Conservation (phyloP, 805 yeast genomes). For the Candida chilensis region DNA sequence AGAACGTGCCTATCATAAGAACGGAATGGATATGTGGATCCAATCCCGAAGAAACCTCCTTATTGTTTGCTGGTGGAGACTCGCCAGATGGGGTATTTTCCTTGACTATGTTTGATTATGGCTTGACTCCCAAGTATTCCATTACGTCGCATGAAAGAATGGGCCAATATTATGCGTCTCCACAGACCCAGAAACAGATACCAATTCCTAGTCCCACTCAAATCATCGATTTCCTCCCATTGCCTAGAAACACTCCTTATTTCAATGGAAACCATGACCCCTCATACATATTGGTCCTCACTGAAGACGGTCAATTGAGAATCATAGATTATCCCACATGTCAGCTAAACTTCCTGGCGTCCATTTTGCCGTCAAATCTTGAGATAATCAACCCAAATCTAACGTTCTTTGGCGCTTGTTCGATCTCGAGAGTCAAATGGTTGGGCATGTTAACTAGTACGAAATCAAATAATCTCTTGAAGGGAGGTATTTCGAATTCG, state of each 20-base stretch:
- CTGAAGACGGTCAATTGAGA: slow-evolving; percentile 59
- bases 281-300: slow-evolving; percentile 42
- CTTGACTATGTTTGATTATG: slow-evolving; percentile 61
- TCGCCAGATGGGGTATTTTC: slow-evolving; percentile 30
- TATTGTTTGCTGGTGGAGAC: slow-evolving; percentile 66
- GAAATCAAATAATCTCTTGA: slow-evolving; percentile 36
- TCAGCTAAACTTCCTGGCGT: slow-evolving; percentile 36
- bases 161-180: slow-evolving; percentile 64
- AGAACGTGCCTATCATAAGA: slow-evolving; percentile 29
- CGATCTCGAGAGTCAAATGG: slow-evolving; percentile 63
- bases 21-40: slow-evolving; percentile 72
- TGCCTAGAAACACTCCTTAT: slow-evolving; percentile 62
- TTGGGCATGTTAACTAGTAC: slow-evolving; percentile 62
- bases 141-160: slow-evolving; percentile 79
- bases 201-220: slow-evolving; percentile 42
- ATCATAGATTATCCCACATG: slow-evolving; percentile 53
- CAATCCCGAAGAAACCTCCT: slow-evolving; percentile 73
- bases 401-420: slow-evolving; percentile 40
- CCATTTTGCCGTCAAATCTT: slow-evolving; percentile 72
- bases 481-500: slow-evolving; percentile 72
- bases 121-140: slow-evolving; percentile 69
- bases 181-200: slow-evolving; percentile 43
- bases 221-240: slow-evolving; percentile 36
- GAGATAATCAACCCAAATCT: slow-evolving; percentile 73
- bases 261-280: slow-evolving; percentile 81